Conservation (phyloP, 495 filamentous ascomycete species). For the Tuber melanosporum region DNA sequence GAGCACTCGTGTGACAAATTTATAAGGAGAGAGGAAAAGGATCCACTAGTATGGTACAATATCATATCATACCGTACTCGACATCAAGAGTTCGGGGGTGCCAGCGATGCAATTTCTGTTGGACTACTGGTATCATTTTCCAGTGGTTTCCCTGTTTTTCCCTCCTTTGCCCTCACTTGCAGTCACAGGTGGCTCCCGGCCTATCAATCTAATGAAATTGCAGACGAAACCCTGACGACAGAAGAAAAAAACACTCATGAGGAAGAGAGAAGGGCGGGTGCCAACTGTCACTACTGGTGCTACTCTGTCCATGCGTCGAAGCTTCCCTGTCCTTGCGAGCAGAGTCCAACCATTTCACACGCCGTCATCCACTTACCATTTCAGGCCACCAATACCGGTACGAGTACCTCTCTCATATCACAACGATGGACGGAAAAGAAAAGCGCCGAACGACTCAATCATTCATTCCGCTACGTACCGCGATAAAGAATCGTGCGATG, state of each 20-base stretch:
- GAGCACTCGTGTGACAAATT: neutral
- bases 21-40: neutral
- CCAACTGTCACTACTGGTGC: neutral
- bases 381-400: too few species aligned
- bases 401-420: neutral
- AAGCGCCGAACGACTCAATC: neutral
- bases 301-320: neutral
- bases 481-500: neutral
- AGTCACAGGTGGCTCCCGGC: neutral
- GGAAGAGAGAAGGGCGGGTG: constrained; percentile 1
- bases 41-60: neutral
- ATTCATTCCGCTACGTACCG: neutral
- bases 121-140: neutral
- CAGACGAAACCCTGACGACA: constrained; percentile 20
- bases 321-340: neutral
- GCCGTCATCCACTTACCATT: neutral
- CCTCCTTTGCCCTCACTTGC: neutral
- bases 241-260: neutral
- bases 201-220: constrained; percentile 2
- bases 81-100: neutral
- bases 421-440: neutral
- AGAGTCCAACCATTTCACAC: neutral
- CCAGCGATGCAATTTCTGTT: neutral
- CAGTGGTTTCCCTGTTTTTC: constrained; percentile 24
- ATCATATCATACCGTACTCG: neutral